phyloP scores from a whole-genome alignment of 1,284 basidiomycete genomes.

The Tremellales sp. region DNA sequence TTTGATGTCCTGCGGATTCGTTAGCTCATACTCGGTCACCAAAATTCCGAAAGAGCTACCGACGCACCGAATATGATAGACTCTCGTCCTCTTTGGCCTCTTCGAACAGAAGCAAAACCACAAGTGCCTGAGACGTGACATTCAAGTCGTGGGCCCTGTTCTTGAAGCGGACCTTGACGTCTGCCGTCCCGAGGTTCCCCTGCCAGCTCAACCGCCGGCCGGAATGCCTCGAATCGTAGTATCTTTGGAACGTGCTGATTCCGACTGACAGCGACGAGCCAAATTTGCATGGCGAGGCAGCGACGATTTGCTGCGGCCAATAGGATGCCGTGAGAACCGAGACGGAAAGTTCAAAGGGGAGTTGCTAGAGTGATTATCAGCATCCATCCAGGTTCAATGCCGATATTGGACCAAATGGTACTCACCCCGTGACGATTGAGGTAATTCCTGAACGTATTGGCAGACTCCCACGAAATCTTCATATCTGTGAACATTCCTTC shows the following conservation, averaged over 20 bases:
- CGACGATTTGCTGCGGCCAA: conserved; percentile 68
- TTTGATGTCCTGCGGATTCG: conserved; percentile 51
- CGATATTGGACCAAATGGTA: background rate
- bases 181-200: conserved; percentile 84
- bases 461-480: conserved; percentile 80
- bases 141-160: conserved; percentile 81
- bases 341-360: conserved; percentile 74
- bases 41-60: background rate
- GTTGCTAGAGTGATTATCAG: conserved; percentile 51
- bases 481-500: conserved; percentile 99
- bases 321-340: conserved; percentile 89
- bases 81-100: conserved; percentile 63
- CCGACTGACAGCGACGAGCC: conserved; percentile 62
- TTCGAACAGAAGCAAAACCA: conserved; percentile 87
- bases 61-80: conserved; percentile 46
- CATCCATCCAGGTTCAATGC: conserved; percentile 1
- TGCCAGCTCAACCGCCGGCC: conserved; percentile 93
- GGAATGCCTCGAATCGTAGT: conserved; percentile 83
- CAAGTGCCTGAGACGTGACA: conserved; percentile 83
- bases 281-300: conserved; percentile 61
- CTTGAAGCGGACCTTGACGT: conserved; percentile 82
- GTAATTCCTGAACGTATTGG: conserved; percentile 60
- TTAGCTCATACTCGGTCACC: conserved; percentile 5
- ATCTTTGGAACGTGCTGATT: conserved; percentile 76
- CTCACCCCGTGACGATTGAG: conserved; percentile 28